Evolutionary conservation across 148 eudicot genomes (phyloP), one percentile per base, ranked within the genome.

Genomic region (Fagopyrum esculentum): DNA sequence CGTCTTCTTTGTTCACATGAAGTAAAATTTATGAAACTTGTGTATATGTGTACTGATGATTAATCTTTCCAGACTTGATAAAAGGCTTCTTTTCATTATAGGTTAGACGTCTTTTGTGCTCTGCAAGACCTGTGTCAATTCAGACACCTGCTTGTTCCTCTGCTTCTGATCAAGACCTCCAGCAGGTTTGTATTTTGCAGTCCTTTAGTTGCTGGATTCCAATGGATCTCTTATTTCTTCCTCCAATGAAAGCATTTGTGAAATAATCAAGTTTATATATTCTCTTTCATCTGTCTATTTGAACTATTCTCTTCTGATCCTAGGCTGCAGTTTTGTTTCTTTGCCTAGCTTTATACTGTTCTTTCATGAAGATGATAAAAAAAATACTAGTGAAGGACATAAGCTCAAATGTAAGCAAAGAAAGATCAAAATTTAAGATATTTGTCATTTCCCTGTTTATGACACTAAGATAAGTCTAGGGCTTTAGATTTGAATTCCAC

Each of bases 91-190:
- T 76, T 77, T 75, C 45, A 45, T 40, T 74, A 45, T 78, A 95
- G 98, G 98, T 92, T 74, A 86, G 99, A 77, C 90, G 94, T 61
- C 94, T 95, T 76, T 72, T 95, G 75, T 89, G 97, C 81, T 95
- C 99, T 70, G 92, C 98, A 74, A 89, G 87, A 76, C 97, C 98
- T 76, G 92, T 92, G 78, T 83, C 87, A 51, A 90, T 95, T 82
- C 97, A 88, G 73, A 89, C 94, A 79, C 86, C 92, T 77, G 89
- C 79, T 17, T 90, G 84, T 74, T 89, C 97, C 75, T 87, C 93
- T 68, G 89, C 94, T 43, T 85, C 96, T 48, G 99, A 95, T 82
- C 99, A 95, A 84, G 99, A 95, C 78, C 78, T 87, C 76, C 99
- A 95, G 82, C 99, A 95, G 94, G 99, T 95, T 77, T 79, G 79